These are phyloP conservation scores for Acanthamoeba quina DNA, from an alignment of 208 protist species.

Conservation along the genomic window DNA sequence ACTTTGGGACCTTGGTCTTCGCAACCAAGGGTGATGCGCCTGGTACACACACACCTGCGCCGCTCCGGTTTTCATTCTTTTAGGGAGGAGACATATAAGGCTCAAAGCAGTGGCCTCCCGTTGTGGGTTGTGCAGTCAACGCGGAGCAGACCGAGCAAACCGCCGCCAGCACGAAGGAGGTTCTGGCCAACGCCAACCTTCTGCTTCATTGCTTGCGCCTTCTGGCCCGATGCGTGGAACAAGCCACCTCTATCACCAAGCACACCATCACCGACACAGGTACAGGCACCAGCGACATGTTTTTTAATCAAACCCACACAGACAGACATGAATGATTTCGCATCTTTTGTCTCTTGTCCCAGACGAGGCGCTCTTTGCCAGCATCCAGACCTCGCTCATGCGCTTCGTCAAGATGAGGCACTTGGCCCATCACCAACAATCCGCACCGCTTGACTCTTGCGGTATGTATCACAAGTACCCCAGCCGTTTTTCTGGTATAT, in stretches of 20 bases:
- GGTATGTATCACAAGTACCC: too few species aligned
- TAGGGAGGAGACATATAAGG: too few species aligned
- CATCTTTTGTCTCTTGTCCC: not conserved
- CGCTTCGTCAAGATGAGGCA: not conserved
- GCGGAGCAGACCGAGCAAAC: not conserved
- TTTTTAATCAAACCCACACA: too few species aligned
- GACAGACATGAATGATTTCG: too few species aligned
- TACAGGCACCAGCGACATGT: not conserved
- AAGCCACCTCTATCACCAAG: conserved; percentile 7
- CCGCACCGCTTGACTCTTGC: too few species aligned
- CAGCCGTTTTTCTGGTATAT: not conserved
- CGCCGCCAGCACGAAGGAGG: not conserved
- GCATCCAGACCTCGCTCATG: conserved; percentile 11
- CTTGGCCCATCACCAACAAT: too few species aligned
- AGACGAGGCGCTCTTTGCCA: not conserved
- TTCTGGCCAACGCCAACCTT: not conserved
- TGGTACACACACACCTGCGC: not conserved
- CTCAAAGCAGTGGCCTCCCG: too few species aligned
- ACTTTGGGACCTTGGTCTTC: not conserved
- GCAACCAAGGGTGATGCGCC: too few species aligned
- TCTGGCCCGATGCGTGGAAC: not conserved
- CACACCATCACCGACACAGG: not conserved
- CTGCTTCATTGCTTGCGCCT: conserved; percentile 20
- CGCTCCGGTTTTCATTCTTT: too few species aligned
- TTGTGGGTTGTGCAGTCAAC: too few species aligned